These are phyloP conservation scores for Sesbania bispinosa DNA, from an alignment of 306 rosid genomes.

Conservation along the genomic window DNA sequence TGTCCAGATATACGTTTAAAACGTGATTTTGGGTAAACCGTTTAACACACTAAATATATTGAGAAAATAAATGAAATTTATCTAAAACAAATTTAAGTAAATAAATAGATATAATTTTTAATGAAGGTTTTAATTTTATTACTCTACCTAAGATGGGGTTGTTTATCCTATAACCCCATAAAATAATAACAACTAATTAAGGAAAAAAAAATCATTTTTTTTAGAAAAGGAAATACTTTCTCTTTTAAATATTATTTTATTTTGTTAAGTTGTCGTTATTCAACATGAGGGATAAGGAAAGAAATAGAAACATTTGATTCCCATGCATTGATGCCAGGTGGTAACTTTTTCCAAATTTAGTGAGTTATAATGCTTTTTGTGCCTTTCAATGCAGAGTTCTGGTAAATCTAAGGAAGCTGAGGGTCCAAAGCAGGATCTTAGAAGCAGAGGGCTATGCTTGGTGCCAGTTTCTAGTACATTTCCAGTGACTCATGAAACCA, in stretches of 20 bases:
- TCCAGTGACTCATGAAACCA: slow-evolving; percentile 82
- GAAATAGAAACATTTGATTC: slow-evolving; percentile 7
- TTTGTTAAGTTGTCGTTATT: background rate
- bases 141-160: too few species aligned
- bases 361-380: background rate
- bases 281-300: background rate
- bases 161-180: too few species aligned
- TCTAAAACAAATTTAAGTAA: too few species aligned
- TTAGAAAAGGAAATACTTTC: background rate
- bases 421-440: slow-evolving; percentile 78
- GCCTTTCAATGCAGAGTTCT: slow-evolving; percentile 42
- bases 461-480: slow-evolving; percentile 93
- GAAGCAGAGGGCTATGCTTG: slow-evolving; percentile 90
- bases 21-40: too few species aligned
- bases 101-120: too few species aligned
- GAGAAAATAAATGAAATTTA: too few species aligned
- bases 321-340: background rate
- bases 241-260: background rate
- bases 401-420: slow-evolving; percentile 73
- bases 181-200: background rate
- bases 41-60: too few species aligned
- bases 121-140: too few species aligned
- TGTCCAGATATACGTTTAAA: too few species aligned
- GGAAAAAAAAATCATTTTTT: background rate
- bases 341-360: slow-evolving; percentile 9